Percentiles rank a stretch among this genome's conserved stretches.
These are phyloP conservation scores for Fraxinus pennsylvanica DNA, from an alignment of 257 asterid genomes.

Conservation along the genomic window DNA sequence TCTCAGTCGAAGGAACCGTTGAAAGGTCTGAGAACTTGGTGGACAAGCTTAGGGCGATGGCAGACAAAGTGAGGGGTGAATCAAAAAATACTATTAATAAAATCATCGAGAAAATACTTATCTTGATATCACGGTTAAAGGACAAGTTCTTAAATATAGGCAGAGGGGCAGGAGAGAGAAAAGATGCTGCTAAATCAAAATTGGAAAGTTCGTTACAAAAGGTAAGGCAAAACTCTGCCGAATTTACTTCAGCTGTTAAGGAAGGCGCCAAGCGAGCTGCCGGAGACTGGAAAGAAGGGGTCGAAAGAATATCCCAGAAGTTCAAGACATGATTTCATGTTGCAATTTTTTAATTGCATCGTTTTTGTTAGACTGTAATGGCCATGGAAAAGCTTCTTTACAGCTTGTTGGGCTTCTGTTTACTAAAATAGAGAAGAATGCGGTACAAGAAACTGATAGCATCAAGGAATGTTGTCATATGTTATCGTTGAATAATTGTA, in stretches of 20 bases:
- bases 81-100: constrained; percentile 59
- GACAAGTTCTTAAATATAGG: constrained; percentile 34
- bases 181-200: constrained; percentile 41
- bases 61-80: constrained; percentile 58
- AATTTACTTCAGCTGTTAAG: constrained; percentile 44
- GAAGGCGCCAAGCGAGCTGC: constrained; percentile 73
- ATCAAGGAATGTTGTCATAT: constrained; percentile 15
- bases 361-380: background rate
- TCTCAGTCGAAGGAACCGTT: constrained; percentile 60
- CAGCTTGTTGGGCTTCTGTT: background rate
- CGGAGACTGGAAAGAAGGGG: constrained; percentile 86
- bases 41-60: constrained; percentile 72
- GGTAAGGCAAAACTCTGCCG: constrained; percentile 43
- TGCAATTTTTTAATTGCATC: background rate
- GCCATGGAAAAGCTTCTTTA: background rate
- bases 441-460: background rate
- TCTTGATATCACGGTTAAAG: constrained; percentile 51
- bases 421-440: constrained; percentile 20
- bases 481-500: constrained; percentile 4
- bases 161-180: constrained; percentile 47
- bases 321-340: constrained; percentile 65
- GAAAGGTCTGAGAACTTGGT: constrained; percentile 69
- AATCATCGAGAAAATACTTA: constrained; percentile 56
- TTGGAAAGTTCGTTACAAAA: constrained; percentile 53
- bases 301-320: constrained; percentile 78